A percentile compares a stretch with the other conserved stretches of the same genome.
Evolutionary conservation across 441 rosid genomes (phyloP).

Genomic region (Adansonia rubrostipa): DNA sequence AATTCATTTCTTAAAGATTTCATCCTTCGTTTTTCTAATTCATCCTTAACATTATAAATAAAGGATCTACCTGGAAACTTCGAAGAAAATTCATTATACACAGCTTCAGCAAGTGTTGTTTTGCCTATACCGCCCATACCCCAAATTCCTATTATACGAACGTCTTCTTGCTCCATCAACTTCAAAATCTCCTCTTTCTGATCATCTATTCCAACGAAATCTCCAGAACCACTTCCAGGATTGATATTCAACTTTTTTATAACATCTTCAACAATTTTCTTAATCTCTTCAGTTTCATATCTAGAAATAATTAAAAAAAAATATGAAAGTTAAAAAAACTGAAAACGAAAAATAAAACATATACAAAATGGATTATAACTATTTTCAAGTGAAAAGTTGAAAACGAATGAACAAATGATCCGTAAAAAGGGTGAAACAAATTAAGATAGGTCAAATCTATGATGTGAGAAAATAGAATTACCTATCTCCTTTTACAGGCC

Average conservation of each 20-base stretch:
- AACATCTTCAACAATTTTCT: constrained; percentile 31
- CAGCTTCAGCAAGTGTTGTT: constrained; percentile 36
- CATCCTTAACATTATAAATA: constrained; percentile 27
- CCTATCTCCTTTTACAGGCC: constrained; percentile 21
- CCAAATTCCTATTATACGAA: constrained; percentile 42
- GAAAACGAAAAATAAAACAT: neutral
- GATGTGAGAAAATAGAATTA: constrained; percentile 3
- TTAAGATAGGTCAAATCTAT: neutral
- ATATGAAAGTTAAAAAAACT: neutral
- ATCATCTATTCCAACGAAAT: constrained; percentile 30
- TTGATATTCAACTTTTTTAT: constrained; percentile 17
- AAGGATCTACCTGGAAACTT: constrained; percentile 34
- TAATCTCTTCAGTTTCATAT: constrained; percentile 31
- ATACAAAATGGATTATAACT: too few relatives aligned
- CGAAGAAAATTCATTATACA: constrained; percentile 31
- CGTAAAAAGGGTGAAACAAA: neutral
- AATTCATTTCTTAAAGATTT: constrained; percentile 33
- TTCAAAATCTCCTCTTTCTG: constrained; percentile 26
- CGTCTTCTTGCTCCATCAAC: constrained; percentile 21
- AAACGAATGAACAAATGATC: too few relatives aligned
- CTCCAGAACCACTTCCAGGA: neutral
- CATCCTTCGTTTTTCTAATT: neutral
- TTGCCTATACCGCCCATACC: constrained; percentile 44
- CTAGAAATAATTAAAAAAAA: neutral
- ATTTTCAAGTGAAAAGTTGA: too few relatives aligned